Base-by-base conservation (phyloP, 2,329 filamentous ascomycete species). In the Aureobasidium pullulans region DNA sequence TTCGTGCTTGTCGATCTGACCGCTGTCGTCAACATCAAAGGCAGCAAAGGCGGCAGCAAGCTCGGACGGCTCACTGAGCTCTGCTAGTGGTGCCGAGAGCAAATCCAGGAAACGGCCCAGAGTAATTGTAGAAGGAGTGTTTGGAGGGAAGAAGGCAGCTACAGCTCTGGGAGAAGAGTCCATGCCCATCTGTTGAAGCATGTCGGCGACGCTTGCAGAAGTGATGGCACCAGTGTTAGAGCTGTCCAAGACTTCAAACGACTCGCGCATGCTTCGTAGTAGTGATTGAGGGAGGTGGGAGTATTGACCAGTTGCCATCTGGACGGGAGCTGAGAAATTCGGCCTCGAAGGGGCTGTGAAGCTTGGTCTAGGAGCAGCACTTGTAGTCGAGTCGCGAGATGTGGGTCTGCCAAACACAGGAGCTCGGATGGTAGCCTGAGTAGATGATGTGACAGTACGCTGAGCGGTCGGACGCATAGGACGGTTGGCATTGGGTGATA, bases 1-100 rank as follows among this genome's bases (percentile, higher is more conserved):
- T 72, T 96, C 90, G 0, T 77, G 81, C 19, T 96, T 76, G 69
- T 97, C 91, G 40, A 97, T 85, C 73, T 96, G 91, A 3, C 94
- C 94, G 67, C 89, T 94, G 71, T 99, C 94, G 63, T 96, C 91
- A 63, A 96, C 89, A 69, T 99, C 94, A 70, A 97, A 97, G 0
- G 94, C 94, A 2, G 90, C 90, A 66, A 99, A 93, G 0, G 94
- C 94, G 1, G 91, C 93, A 19, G 90, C 77, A 9, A 99, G 81
- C 70, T 99, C 94, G 15, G 84, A 81, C 23, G 85, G 83, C 0
- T 89, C 86, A 0, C 90, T 95, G 16, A 97, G 78, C 0, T 85
- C 82, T 1, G 84, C 83, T 3, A 97, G 78, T 2, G 89, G 81
- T 9, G 84, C 82, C 0, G 92, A 89, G 1, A 99, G 78, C 1